These are phyloP conservation scores for Pisolithus thermaeus DNA, from an alignment of 1,284 basidiomycete species.

Conservation along the genomic window DNA sequence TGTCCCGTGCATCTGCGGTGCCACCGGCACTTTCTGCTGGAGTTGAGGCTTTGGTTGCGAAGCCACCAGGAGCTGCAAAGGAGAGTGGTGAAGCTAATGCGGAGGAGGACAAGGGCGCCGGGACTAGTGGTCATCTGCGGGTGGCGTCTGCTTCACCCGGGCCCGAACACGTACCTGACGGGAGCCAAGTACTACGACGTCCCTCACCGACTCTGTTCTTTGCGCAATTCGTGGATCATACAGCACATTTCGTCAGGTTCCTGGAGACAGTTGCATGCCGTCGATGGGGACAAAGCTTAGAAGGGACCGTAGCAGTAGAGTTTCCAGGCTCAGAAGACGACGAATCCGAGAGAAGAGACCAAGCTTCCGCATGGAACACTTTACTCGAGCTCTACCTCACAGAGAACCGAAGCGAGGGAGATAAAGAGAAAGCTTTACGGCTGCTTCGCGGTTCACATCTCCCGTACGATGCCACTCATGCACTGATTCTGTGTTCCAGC, in stretches of 20 bases:
- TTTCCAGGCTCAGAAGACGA: constrained; percentile 34
- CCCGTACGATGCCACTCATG: constrained; percentile 88
- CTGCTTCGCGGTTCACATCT: constrained; percentile 59
- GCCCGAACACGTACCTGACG: constrained; percentile 19
- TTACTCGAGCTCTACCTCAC: constrained; percentile 87
- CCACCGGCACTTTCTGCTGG: constrained; percentile 34
- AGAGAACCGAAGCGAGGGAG: constrained; percentile 13
- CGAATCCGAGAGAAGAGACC: constrained; percentile 61
- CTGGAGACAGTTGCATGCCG: constrained; percentile 83
- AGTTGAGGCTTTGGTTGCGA: constrained; percentile 28
- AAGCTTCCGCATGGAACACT: constrained; percentile 93
- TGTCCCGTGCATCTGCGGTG: constrained; percentile 49
- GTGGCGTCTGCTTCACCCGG: constrained; percentile 6
- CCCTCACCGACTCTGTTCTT: constrained; percentile 89
- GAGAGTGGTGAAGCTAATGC: constrained; percentile 8
- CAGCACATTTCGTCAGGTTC: constrained; percentile 78
- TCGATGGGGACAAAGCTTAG: constrained; percentile 78
- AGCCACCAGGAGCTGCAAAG: constrained; percentile 20
- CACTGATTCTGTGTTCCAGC: constrained; percentile 88
- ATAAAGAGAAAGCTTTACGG: constrained; percentile 57
- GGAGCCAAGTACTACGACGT: constrained; percentile 33
- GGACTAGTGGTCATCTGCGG: constrained; percentile 10
- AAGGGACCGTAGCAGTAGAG: constrained; percentile 24
- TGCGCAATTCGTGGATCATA: constrained; percentile 91
- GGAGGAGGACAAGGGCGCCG: constrained; percentile 16